Percentiles rank a stretch among this genome's conserved stretches.
phyloP scores from a whole-genome alignment of 2,329 filamentous ascomycete species.

The Conoideocrella luteorostrata region DNA sequence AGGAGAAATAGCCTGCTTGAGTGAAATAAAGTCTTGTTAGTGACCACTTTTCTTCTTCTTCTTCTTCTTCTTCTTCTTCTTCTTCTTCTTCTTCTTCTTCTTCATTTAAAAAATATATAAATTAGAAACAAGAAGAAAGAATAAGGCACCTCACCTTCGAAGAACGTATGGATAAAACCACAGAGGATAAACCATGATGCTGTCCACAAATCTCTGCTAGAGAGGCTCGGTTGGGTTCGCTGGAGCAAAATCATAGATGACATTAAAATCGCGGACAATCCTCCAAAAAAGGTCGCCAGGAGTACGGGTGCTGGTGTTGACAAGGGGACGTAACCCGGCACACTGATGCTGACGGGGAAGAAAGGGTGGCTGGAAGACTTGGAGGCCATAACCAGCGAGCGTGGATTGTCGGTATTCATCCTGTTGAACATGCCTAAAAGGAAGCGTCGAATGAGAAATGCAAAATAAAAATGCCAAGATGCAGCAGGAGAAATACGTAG shows the following conservation, averaged over 20 bases:
- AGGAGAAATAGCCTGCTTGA: conserved; percentile 44
- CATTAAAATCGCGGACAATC: conserved; percentile 48
- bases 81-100: no score
- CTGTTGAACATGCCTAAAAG: no score
- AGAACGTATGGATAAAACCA: conserved; percentile 41
- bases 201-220: conserved; percentile 47
- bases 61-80: no score
- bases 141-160: conserved; percentile 29
- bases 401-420: no score
- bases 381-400: no score
- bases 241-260: conserved; percentile 47
- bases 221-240: conserved; percentile 26
- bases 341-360: conserved; percentile 58
- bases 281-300: conserved; percentile 54
- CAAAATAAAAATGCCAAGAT: no score
- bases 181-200: conserved; percentile 74
- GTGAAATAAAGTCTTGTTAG: no score
- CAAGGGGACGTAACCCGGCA: conserved; percentile 58
- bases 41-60: no score
- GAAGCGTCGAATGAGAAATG: no score
- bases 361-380: no score
- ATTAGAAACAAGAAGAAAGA: neutral
- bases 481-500: no score
- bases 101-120: no score
- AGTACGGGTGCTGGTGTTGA: conserved; percentile 56